Evolutionary conservation across 1,139 yeast genomes (phyloP), one percentile per base, ranked within the genome.

Genomic region (Yamadazyma sp.): DNA sequence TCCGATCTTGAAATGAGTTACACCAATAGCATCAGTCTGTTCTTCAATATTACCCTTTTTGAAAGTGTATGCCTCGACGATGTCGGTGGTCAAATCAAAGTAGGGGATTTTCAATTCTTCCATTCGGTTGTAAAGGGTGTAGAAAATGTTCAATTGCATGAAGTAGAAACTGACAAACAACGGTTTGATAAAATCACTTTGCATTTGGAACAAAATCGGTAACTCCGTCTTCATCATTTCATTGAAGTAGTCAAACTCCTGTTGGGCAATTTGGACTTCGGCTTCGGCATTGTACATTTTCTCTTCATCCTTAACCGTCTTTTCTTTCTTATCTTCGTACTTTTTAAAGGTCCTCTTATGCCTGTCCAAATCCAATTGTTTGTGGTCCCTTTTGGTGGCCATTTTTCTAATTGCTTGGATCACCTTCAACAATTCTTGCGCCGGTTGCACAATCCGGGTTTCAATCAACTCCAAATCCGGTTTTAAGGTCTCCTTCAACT

Each of bases 21-120:
- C 78, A 14, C 89, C 84, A 51, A 92, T 79, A 1, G 86, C 82
- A 56, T 90, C 97, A 1, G 96, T 73, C 54, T 78, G 82, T 54
- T 90, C 97, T 57, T 89, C 96, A 41, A 90, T 78, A 51, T 88
- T 82, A 26, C 97, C 98, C 59, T 95, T 83, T 69, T 92, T 92
- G 46, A 69, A 71, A 32, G 64, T 64, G 64, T 85, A 92, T 2
- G 92, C 84, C 56, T 86, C 92, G 39, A 85, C 74, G 50, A 92
- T 86, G 59, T 89, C 97, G 37, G 86, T 73, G 38, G 76, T 70
- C 57, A 92, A 70, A 59, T 92, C 96, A 64, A 92, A 92, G 66
- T 92, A 90, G 11, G 97, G 96, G 48, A 92, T 92, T 68, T 92
- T 89, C 85, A 90, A 82, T 60, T 88, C 96, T 64, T 90, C 96